Evolutionary conservation across 306 rosid genomes (phyloP), one percentile per base, ranked within the genome.

Genomic region (Calophaca sinica): DNA sequence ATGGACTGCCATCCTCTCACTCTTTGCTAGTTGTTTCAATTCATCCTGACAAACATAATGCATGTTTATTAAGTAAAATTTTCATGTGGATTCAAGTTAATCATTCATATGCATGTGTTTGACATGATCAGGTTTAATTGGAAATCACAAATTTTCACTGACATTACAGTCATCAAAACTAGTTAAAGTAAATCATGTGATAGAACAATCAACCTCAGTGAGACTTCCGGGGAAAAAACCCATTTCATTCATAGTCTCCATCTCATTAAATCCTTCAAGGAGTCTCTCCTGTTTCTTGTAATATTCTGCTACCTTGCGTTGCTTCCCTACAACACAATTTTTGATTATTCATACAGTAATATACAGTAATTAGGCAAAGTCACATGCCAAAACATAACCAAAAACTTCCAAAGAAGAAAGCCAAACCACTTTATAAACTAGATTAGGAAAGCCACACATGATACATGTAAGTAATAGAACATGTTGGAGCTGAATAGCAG

Each of bases 251-350:
- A 92, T 83, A 53, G 85, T 61, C 62, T 92, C 98, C 94, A 92
- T 88, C 79, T 90, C 98, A 71, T 8, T 86, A 74, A 82, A 92
- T 44, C 94, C 98, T 82, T 90, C 92, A 71, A 92, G 85, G 57
- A 90, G 92, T 68, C 88, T 83, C 81, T 87, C 86, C 60, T 92
- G 98, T 54, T 87, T 71, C 87, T 79, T 88, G 83, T 92, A 92
- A 81, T 90, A 92, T 72, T 88, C 89, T 12, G 78, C 86, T 67
- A 92, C 87, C 80, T 76, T 88, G 77, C 80, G 50, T 58, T 76
- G 81, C 76, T 80, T 92, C 84, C 75, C 94, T 92, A 8, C 15
- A 49, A 80, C 63, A 15, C 78, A 79, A 12, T 44, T 44, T 10
- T 2, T 11, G 41, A 15, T 35, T 20, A 68, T 20, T 14, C 12